Percentiles rank a stretch among this genome's conserved stretches.
These are phyloP conservation scores for Sporobolomyces phaffii DNA, from an alignment of 768 basidiomycete species.

Conservation along the genomic window DNA sequence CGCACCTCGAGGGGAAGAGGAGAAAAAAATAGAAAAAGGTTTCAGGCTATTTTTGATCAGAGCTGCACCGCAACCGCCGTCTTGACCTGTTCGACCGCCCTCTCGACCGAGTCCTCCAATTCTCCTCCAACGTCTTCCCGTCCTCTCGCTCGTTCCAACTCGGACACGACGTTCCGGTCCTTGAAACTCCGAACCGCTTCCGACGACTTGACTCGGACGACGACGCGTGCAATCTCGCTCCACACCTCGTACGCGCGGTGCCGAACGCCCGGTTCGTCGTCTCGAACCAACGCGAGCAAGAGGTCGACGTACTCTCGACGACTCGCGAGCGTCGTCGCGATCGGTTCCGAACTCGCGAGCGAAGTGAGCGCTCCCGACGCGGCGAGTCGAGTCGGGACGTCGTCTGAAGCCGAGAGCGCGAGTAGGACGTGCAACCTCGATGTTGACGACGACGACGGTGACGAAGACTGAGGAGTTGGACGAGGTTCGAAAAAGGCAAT, in stretches of 20 bases:
- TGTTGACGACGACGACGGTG: slow-evolving; percentile 24
- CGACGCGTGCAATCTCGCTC: slow-evolving; percentile 13
- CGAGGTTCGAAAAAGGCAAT: slow-evolving; percentile 53
- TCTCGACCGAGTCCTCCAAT: too few relatives aligned
- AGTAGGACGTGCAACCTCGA: slow-evolving; percentile 64
- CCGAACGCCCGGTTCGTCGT: slow-evolving; percentile 24
- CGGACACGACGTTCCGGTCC: background rate
- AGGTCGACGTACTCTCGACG: slow-evolving; percentile 8
- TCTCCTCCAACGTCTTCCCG: too few relatives aligned
- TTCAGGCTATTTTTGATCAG: too few relatives aligned
- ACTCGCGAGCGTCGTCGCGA: background rate
- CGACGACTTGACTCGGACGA: background rate
- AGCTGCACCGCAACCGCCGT: too few relatives aligned
- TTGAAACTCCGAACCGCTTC: background rate
- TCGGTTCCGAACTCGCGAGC: slow-evolving; percentile 57
- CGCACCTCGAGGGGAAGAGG: too few relatives aligned
- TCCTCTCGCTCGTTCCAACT: too few relatives aligned
- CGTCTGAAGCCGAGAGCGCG: slow-evolving; percentile 79
- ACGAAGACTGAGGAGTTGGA: background rate
- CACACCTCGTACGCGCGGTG: slow-evolving; percentile 24
- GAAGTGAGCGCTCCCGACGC: slow-evolving; percentile 84
- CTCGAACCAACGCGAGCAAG: slow-evolving; percentile 5
- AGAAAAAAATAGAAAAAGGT: too few relatives aligned
- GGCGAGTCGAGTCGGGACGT: slow-evolving; percentile 76
- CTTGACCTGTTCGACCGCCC: too few relatives aligned